phyloP scores from a whole-genome alignment of 257 asterid species.

The Knoxia roxburghii region DNA sequence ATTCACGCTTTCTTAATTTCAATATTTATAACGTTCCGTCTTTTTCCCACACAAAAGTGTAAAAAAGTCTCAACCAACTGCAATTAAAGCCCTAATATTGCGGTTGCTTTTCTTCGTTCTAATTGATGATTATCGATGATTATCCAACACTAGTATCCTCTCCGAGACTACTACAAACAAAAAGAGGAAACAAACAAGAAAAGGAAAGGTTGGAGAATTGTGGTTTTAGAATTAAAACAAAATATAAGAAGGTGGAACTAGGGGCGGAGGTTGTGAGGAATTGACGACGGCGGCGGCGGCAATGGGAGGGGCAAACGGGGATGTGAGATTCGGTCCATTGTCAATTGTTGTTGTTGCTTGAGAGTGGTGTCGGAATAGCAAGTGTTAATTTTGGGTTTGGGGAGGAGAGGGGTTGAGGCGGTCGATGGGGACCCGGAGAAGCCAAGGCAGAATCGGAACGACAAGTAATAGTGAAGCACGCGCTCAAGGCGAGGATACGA shows the following conservation, averaged over 20 bases:
- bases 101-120: not conserved
- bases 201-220: not conserved
- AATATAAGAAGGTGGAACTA: not conserved
- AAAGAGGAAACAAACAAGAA: not conserved
- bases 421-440: conserved; percentile 17
- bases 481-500: not conserved
- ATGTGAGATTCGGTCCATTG: conserved; percentile 10
- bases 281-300: conserved; percentile 20
- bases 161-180: not conserved
- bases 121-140: not conserved
- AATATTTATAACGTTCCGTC: conserved; percentile 5
- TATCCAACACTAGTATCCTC: not conserved
- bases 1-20: conserved; percentile 1
- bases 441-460: not conserved
- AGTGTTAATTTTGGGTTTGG: not conserved
- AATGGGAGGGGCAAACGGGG: conserved; percentile 12
- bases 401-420: conserved; percentile 17
- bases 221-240: conserved; percentile 21
- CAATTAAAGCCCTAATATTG: conserved; percentile 4
- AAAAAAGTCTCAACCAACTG: conserved; percentile 10
- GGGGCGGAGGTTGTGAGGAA: conserved; percentile 15
- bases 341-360: not conserved
- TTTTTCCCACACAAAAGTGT: not conserved
- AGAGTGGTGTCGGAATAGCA: conserved; percentile 6
- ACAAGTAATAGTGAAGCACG: conserved; percentile 9